Evolutionary conservation across 306 rosid genomes (phyloP), one percentile per base, ranked within the genome.

Genomic region (Canavalia ensiformis): DNA sequence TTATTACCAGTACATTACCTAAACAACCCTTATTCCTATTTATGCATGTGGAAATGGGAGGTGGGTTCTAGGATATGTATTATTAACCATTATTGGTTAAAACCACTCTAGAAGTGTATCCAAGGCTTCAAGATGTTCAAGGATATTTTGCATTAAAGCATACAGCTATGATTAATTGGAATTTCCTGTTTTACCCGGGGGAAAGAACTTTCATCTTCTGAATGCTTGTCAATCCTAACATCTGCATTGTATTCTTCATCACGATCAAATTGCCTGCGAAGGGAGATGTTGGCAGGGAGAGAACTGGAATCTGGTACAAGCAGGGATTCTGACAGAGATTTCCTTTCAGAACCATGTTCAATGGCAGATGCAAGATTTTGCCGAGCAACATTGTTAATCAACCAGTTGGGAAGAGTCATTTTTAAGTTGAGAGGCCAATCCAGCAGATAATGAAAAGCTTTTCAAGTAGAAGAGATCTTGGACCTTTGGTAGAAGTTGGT

Each of bases 291-390:
- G 81, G 87, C 81, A 59, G 93, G 72, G 80, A 59, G 72, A 76
- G 91, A 72, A 84, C 79, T 85, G 60, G 86, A 81, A 81, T 93
- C 97, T 33, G 72, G 49, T 46, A 80, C 44, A 71, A 85, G 82
- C 44, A 89, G 70, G 78, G 94, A 78, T 77, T 93, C 97, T 0
- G 99, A 95, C 54, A 93, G 86, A 70, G 99, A 95, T 87, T 89
- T 91, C 86, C 99, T 87, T 82, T 93, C 99, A 72, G 94, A 95
- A 80, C 97, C 98, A 88, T 87, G 94, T 71, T 90, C 94, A 76
- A 87, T 85, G 59, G 83, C 91, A 66, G 97, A 90, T 74, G 91
- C 92, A 80, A 90, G 84, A 87, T 86, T 91, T 86, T 86, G 90
- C 86, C 86, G 84, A 71, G 81, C 77, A 74, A 81, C 83, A 3